Base-by-base conservation (phyloP, 228 moss, liverwort and hornwort genomes). In the Sphagnum fallax region DNA sequence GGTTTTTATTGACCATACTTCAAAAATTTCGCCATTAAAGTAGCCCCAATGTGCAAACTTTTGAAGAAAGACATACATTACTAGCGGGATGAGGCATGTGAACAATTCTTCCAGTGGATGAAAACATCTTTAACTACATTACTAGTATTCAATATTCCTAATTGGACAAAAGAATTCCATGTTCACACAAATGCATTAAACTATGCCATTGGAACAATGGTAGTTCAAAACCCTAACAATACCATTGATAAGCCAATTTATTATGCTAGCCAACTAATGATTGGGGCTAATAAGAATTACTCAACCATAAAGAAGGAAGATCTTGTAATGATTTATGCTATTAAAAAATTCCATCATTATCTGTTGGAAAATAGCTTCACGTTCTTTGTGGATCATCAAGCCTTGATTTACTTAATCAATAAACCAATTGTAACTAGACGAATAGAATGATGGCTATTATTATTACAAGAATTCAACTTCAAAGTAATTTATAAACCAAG, bases 311-410 rank as follows among this genome's bases (percentile, higher is more conserved):
- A 69, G 5, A 6, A 14, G 0, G 58, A 69, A 13, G 57, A 55
- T 5, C 18, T 69, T 12, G 69, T 47, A 48, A 14, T 69, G 60
- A 61, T 69, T 10, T 69, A 51, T 73, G 61, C 68, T 8, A 16
- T 55, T 6, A 47, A 64, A 9, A 77, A 64, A 49, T 73, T 72
- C 47, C 52, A 53, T 8, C 72, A 73, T 50, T 73, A 69, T 48
- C 32, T 73, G 8, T 7, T 68, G 11, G 73, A 10, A 4, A 68
- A 65, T 13, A 18, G 18, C 4, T 68, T 68, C 48, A 60, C 10
- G 4, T 69, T 77, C 10, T 66, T 58, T 69, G 68, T 73, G 4
- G 48, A 18, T 18, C 18, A 18, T 18, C 18, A 18, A 18, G 18
- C 18, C 18, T 18, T 18, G 18, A 18, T 18, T 0, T 18, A 62